Evolutionary conservation across 2,329 filamentous ascomycete species (phyloP).

Genomic region (Ophiosphaerella herpotricha): DNA sequence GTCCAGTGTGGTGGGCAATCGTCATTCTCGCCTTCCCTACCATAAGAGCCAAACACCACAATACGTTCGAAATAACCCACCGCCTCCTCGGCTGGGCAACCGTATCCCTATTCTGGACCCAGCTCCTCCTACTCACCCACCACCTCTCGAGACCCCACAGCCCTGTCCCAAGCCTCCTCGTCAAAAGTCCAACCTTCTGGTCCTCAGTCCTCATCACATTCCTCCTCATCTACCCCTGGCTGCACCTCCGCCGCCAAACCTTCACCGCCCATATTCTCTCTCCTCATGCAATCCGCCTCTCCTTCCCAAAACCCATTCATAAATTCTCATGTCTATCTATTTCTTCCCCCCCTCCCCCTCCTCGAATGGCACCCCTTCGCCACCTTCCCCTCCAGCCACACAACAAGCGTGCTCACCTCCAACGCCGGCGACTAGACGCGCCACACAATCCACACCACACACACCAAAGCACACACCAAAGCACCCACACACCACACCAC

Average conservation of each 20-base stretch:
- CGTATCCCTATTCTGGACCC: slow-evolving; percentile 35
- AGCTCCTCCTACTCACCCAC: slow-evolving; percentile 25
- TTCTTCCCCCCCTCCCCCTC: slow-evolving; percentile 30
- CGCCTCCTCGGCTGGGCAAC: slow-evolving; percentile 42
- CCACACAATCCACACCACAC: slow-evolving; percentile 14
- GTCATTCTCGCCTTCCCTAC: slow-evolving; percentile 29
- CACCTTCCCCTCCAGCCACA: slow-evolving; percentile 33
- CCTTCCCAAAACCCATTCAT: slow-evolving; percentile 44
- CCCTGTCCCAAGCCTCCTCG: slow-evolving; percentile 2
- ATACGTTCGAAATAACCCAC: slow-evolving; percentile 42
- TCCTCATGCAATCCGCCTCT: slow-evolving; percentile 71
- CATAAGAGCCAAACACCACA: slow-evolving; percentile 31
- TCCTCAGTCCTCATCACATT: slow-evolving; percentile 67
- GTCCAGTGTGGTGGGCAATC: slow-evolving; percentile 49
- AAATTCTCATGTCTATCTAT: slow-evolving; percentile 41
- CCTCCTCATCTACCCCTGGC: slow-evolving; percentile 73
- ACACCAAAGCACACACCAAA: background rate
- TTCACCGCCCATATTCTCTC: slow-evolving; percentile 72
- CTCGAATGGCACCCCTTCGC: slow-evolving; percentile 48
- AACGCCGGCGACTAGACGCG: slow-evolving; percentile 43
- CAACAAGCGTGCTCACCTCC: slow-evolving; percentile 39
- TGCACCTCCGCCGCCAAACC: slow-evolving; percentile 68
- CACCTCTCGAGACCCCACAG: background rate
- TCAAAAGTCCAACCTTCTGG: slow-evolving; percentile 59
- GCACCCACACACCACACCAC: too few species aligned